phyloP scores from a whole-genome alignment of 441 rosid genomes.

The Mallotus repandus region DNA sequence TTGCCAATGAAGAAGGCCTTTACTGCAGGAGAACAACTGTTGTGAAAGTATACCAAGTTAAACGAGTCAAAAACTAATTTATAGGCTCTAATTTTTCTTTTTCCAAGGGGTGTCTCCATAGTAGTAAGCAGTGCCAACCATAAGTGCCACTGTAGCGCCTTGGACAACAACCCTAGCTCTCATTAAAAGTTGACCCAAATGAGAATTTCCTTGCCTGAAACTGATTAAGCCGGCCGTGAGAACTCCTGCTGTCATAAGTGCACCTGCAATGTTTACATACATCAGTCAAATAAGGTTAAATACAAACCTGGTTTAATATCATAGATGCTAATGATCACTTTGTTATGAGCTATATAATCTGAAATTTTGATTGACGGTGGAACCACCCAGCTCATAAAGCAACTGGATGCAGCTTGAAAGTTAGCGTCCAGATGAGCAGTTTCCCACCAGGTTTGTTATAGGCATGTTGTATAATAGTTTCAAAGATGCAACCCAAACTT shows the following conservation, averaged over 20 bases:
- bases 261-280: slow-evolving; percentile 48
- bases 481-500: too few relatives aligned
- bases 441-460: too few relatives aligned
- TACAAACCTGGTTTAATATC: neutral
- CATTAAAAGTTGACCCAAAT: slow-evolving; percentile 83
- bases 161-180: slow-evolving; percentile 95
- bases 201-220: slow-evolving; percentile 87
- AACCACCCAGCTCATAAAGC: neutral
- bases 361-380: neutral
- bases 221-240: slow-evolving; percentile 93
- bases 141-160: slow-evolving; percentile 93
- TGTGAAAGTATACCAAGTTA: neutral
- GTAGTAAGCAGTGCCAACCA: slow-evolving; percentile 94
- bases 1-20: neutral
- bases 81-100: slow-evolving; percentile 34
- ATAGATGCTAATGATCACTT: neutral
- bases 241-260: slow-evolving; percentile 90
- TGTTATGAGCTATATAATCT: neutral
- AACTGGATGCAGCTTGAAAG: neutral
- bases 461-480: too few relatives aligned
- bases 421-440: neutral
- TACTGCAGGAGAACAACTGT: neutral
- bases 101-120: slow-evolving; percentile 90
- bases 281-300: slow-evolving; percentile 6
- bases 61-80: neutral